Conservation (phyloP, 495 filamentous ascomycete species). For the Pseudomonodictys pantanalensis region DNA sequence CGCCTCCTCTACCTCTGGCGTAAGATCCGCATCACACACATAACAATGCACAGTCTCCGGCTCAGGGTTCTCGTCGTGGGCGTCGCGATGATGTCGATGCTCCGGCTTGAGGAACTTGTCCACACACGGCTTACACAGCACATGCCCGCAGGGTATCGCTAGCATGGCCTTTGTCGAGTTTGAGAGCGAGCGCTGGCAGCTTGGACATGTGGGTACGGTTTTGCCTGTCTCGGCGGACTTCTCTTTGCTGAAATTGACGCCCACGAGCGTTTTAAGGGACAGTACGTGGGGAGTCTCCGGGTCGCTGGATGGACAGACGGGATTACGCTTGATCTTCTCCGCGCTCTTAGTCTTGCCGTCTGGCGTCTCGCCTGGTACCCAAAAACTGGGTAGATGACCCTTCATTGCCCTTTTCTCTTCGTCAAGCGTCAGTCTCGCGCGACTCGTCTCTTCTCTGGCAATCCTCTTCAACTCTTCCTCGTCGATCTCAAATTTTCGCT, state of each 20-base stretch:
- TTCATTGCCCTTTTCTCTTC: constrained; percentile 68
- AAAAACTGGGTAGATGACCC: constrained; percentile 78
- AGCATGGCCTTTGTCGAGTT: constrained; percentile 84
- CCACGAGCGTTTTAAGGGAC: constrained; percentile 77
- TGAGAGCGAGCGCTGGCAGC: constrained; percentile 78
- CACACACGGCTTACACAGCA: constrained; percentile 85
- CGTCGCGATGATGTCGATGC: constrained; percentile 48
- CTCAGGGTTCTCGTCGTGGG: constrained; percentile 54
- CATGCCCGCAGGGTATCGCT: constrained; percentile 90
- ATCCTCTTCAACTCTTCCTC: constrained; percentile 74
- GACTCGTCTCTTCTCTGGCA: constrained; percentile 64
- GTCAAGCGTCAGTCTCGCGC: constrained; percentile 64
- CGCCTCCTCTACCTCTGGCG: constrained; percentile 50
- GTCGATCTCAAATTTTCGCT: constrained; percentile 80
- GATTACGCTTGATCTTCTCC: constrained; percentile 62
- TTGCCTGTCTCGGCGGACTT: constrained; percentile 50
- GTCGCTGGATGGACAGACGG: constrained; percentile 75
- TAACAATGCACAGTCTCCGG: constrained; percentile 65
- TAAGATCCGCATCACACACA: constrained; percentile 81
- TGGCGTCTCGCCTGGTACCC: constrained; percentile 85
- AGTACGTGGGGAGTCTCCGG: constrained; percentile 69
- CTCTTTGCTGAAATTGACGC: constrained; percentile 77
- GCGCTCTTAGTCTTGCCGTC: constrained; percentile 48
- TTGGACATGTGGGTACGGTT: constrained; percentile 70
- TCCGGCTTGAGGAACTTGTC: constrained; percentile 72